phyloP scores from a whole-genome alignment of 2,329 filamentous ascomycete genomes.

The Alternaria angustiovoidea region DNA sequence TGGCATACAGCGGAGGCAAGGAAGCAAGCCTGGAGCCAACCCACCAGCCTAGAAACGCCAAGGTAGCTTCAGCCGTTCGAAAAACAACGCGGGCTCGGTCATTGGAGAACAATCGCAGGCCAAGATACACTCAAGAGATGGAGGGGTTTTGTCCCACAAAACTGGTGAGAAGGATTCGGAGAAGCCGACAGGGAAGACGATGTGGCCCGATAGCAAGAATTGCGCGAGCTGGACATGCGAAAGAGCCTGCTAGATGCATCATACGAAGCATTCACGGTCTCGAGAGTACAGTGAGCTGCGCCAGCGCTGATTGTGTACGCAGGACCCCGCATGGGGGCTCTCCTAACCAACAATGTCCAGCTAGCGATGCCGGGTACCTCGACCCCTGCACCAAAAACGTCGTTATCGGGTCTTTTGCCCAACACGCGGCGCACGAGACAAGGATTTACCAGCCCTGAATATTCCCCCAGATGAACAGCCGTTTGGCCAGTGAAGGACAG shows the following conservation, averaged over 20 bases:
- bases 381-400: constrained; percentile 13
- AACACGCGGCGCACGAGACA: constrained; percentile 10
- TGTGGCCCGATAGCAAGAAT: constrained; percentile 7
- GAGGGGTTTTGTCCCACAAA: constrained; percentile 21
- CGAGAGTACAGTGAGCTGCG: neutral
- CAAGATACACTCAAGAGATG: constrained; percentile 41
- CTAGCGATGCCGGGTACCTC: constrained; percentile 8
- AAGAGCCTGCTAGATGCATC: neutral
- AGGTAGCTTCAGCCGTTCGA: constrained; percentile 26
- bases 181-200: constrained; percentile 29
- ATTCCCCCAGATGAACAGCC: neutral
- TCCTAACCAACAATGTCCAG: neutral
- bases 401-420: constrained; percentile 14
- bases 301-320: constrained; percentile 1
- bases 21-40: constrained; percentile 32
- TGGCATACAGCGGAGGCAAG: constrained; percentile 27
- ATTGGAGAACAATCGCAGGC: constrained; percentile 38
- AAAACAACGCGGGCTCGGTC: constrained; percentile 14
- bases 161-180: constrained; percentile 24
- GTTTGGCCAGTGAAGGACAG: constrained; percentile 3
- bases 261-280: neutral
- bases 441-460: constrained; percentile 1
- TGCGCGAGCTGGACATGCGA: constrained; percentile 2
- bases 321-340: constrained; percentile 3
- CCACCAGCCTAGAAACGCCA: constrained; percentile 41